phyloP scores from a whole-genome alignment of 805 yeast species.

The Pichia eremophila region DNA sequence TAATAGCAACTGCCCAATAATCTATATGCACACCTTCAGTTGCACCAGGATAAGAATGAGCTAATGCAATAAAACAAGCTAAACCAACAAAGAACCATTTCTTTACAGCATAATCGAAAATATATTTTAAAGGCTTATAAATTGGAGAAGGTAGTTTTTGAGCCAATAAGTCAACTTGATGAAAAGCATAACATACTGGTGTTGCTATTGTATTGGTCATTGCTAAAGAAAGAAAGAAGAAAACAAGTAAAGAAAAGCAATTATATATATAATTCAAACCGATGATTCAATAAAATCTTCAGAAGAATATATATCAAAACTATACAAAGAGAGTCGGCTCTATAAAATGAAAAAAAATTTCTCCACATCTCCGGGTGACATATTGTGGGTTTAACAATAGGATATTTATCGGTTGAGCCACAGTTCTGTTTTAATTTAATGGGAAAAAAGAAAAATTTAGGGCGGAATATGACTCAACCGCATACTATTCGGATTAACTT shows the following conservation, averaged over 20 bases:
- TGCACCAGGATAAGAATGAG: conserved; percentile 69
- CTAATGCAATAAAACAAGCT: conserved; percentile 65
- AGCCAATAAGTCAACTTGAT: not conserved
- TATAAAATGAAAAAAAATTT: too few species aligned
- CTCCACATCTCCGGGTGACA: too few species aligned
- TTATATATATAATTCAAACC: too few species aligned
- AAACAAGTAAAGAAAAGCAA: too few species aligned
- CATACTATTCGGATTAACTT: too few species aligned
- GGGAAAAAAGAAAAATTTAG: too few species aligned
- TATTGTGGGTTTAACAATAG: not conserved
- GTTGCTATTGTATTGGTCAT: conserved; percentile 1
- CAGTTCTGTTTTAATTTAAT: too few species aligned
- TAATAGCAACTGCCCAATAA: conserved; percentile 81
- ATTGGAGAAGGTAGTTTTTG: not conserved
- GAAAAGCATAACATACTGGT: conserved; percentile 1
- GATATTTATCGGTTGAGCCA: too few species aligned
- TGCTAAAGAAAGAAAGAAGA: not conserved
- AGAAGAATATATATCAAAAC: too few species aligned
- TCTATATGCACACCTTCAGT: conserved; percentile 80
- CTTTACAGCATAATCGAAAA: conserved; percentile 4
- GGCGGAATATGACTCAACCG: too few species aligned
- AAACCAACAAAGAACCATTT: conserved; percentile 74
- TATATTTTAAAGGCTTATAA: not conserved
- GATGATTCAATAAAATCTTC: too few species aligned
- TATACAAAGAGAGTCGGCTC: too few species aligned